Base-by-base conservation (phyloP, 108 stramenopile genomes). In the Skeletonema grethae region DNA sequence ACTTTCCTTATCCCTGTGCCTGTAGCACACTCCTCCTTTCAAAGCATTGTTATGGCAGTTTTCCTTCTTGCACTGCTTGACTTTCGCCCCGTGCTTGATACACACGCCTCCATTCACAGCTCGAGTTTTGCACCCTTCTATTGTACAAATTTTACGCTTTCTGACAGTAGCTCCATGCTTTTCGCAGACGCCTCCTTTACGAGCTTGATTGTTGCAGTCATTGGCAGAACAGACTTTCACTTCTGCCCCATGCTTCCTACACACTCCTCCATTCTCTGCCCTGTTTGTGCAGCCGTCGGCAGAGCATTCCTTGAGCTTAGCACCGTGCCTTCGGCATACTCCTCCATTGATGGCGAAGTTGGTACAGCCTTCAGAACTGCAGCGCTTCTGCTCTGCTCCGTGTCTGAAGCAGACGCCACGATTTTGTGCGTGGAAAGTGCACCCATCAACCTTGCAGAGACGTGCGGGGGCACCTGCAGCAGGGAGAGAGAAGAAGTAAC, bases 21-120 rank as follows among this genome's bases (percentile, higher is more conserved):
- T 32, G 38, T 61, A 36, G 60, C 60, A 61, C 16, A 61, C 31
- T 18, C 60, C 60, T 32, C 35, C 60, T 36, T 61, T 61, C 35
- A 32, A 18, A 61, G 60, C 60, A 13, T 61, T 36, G 60, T 61
- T 61, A 24, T 61, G 34, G 60, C 60, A 61, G 22, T 61, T 36
- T 31, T 61, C 60, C 35, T 35, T 36, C 2, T 15, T 35, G 30
- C 60, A 61, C 22, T n/a, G 31, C 60, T 61, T 61, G 10, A 36
- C 60, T 20, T 61, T 61, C 16, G 60, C 60, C 2, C 60, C 60
- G 22, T 61, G 60, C 22, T 61, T 61, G 60, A 61, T 36, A 10
- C 60, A 61, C 38, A 61, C 60, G 7, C 60, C 60, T 61, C 60
- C 60, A 7, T 61, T 61, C 60, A 61, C 60, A n/a, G 60, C 60